phyloP scores from a whole-genome alignment of 345 rosid species.

The Sapria himalayana region DNA sequence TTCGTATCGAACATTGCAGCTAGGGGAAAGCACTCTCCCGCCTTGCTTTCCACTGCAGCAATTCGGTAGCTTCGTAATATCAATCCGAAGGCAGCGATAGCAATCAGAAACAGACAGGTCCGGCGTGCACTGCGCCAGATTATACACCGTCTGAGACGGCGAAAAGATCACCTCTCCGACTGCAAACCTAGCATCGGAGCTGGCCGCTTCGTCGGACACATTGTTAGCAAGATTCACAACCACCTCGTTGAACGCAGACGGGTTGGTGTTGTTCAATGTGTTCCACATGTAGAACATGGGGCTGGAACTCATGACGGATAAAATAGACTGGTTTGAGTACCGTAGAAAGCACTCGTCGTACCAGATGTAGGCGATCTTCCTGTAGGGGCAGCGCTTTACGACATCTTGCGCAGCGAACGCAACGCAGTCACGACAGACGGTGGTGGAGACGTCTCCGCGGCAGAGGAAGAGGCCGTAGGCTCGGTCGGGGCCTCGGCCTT shows the following conservation, averaged over 20 bases:
- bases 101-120: slow-evolving; percentile 18
- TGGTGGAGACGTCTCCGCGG: slow-evolving; percentile 11
- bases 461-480: slow-evolving; percentile 19
- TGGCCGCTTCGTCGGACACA: slow-evolving; percentile 5
- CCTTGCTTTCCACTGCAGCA: slow-evolving; percentile 18
- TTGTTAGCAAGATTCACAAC: slow-evolving; percentile 1
- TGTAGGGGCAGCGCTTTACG: slow-evolving; percentile 8
- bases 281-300: background rate
- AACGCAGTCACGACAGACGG: slow-evolving; percentile 10
- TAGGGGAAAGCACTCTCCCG: slow-evolving; percentile 15
- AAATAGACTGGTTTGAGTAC: slow-evolving; percentile 7
- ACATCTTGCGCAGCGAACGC: slow-evolving; percentile 5
- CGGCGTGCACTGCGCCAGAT: slow-evolving; percentile 31
- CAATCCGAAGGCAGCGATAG: slow-evolving; percentile 13
- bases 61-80: slow-evolving; percentile 4
- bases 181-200: slow-evolving; percentile 17
- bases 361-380: slow-evolving; percentile 10
- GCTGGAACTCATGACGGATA: background rate
- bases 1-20: slow-evolving; percentile 27
- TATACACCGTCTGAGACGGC: slow-evolving; percentile 12
- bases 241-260: slow-evolving; percentile 4
- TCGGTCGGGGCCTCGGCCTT: slow-evolving; percentile 4
- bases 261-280: background rate
- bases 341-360: slow-evolving; percentile 16
- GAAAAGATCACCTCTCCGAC: slow-evolving; percentile 6